phyloP scores from a whole-genome alignment of 305 asterid genomes.

The Solanum hybrid region DNA sequence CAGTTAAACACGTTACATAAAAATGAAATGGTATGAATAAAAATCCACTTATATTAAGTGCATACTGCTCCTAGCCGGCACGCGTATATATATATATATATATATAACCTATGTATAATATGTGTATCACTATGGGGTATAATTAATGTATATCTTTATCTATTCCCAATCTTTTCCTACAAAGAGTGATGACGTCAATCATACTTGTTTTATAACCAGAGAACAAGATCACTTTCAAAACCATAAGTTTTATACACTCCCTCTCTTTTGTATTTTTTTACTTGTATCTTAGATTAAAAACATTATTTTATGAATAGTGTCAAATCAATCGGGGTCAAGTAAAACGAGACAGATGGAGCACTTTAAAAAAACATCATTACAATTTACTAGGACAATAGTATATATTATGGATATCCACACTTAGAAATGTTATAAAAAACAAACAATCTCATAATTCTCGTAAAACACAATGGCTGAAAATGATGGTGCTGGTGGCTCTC shows the following conservation, averaged over 20 bases:
- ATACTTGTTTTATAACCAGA: no score
- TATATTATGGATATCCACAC: neutral
- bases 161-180: neutral
- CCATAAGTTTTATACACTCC: neutral
- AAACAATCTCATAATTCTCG: neutral
- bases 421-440: neutral
- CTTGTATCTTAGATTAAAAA: neutral
- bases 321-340: neutral
- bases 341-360: neutral
- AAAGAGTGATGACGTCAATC: neutral
- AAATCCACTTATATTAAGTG: no score
- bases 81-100: no score
- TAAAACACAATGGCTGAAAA: constrained; percentile 12
- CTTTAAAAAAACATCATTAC: neutral
- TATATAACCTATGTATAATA: no score
- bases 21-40: neutral
- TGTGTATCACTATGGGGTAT: no score
- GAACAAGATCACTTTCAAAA: no score
- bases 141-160: no score
- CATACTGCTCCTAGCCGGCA: no score
- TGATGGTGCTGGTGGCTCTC: constrained; percentile 3
- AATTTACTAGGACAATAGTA: neutral
- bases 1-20: neutral
- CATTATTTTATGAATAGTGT: neutral
- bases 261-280: neutral